Base-by-base conservation (phyloP, 441 rosid genomes). In the Euphorbia schlechtendalii region DNA sequence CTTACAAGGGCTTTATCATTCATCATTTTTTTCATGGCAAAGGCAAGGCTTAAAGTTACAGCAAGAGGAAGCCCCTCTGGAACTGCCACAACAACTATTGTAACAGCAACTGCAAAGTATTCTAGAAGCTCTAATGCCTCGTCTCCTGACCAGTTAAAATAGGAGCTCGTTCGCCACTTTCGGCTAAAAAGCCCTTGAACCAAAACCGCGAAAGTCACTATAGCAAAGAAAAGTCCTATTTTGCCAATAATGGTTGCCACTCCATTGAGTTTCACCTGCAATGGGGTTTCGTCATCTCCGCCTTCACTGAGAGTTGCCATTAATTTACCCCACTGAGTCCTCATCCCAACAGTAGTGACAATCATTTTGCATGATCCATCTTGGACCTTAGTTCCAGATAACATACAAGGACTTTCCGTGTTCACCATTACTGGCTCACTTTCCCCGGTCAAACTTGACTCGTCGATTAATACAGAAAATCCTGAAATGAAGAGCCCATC, bases 51-150 rank as follows among this genome's bases (percentile, higher is more conserved):
- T 54, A 81, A 71, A 0, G 84, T 85, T 45, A 85, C 82, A 43
- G 87, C 90, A 14, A 83, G 69, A 0, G 86, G 87, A 63, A 81
- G 61, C 28, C 90, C 90, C 71, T 83, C 90, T 0, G 87, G 90
- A 67, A 85, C 85, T 4, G 86, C 86, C 18, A 85, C 88, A 5
- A 80, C 86, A 14, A 85, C 77, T 41, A 85, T 81, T 2, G 86
- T 85, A 30, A 80, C 82, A 2, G 88, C 86, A 3, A 77, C 67
- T 4, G 81, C 82, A 59, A 80, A 66, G 11, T 71, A 80, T 9
- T 38, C 56, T 43, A 82, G 59, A 9, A 83, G 21, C 10, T 79
- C 73, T 28, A 68, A 71, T 27, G 78, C 74, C 46, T 79, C 82
- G 32, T 67, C 78, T 22, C 84, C 83, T 11, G 80, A 81, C 76